Conservation (phyloP, 2,329 filamentous ascomycete species). For the Leptoxyphium fumago region DNA sequence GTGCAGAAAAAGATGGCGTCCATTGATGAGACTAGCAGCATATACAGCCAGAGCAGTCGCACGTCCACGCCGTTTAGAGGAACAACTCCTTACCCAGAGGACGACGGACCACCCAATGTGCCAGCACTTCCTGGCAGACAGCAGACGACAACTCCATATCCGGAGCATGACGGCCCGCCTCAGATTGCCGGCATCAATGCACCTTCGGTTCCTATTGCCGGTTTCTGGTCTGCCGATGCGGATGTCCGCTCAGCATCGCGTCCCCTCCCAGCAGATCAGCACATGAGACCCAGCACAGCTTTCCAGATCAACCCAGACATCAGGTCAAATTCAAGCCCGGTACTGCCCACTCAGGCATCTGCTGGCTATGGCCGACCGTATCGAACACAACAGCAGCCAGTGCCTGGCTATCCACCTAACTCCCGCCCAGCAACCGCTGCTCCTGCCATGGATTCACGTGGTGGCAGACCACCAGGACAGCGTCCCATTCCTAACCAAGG, state of each 20-base stretch:
- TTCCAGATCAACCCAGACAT: slow-evolving; percentile 36
- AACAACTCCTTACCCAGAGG: background rate
- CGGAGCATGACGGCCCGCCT: slow-evolving; percentile 22
- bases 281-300: slow-evolving; percentile 37
- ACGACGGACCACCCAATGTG: slow-evolving; percentile 7
- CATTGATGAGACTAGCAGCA: background rate
- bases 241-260: slow-evolving; percentile 1
- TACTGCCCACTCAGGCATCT: slow-evolving; percentile 7
- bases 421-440: background rate
- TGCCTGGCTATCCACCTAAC: background rate
- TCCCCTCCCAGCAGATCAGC: slow-evolving; percentile 25
- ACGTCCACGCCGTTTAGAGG: background rate
- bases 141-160: slow-evolving; percentile 14
- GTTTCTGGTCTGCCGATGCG: slow-evolving; percentile 22
- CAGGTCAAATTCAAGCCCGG: slow-evolving; percentile 14
- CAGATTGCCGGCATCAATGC: background rate
- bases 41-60: background rate
- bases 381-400: slow-evolving; percentile 7
- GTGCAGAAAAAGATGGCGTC: slow-evolving; percentile 10
- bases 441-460: slow-evolving; percentile 8
- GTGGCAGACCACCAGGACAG: slow-evolving; percentile 8
- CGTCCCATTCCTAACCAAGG: slow-evolving; percentile 20
- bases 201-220: slow-evolving; percentile 14
- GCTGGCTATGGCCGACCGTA: slow-evolving; percentile 19
- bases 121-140: background rate